Evolutionary conservation across 2,329 filamentous ascomycete genomes (phyloP).

Genomic region (Amylocarpus encephaloides): DNA sequence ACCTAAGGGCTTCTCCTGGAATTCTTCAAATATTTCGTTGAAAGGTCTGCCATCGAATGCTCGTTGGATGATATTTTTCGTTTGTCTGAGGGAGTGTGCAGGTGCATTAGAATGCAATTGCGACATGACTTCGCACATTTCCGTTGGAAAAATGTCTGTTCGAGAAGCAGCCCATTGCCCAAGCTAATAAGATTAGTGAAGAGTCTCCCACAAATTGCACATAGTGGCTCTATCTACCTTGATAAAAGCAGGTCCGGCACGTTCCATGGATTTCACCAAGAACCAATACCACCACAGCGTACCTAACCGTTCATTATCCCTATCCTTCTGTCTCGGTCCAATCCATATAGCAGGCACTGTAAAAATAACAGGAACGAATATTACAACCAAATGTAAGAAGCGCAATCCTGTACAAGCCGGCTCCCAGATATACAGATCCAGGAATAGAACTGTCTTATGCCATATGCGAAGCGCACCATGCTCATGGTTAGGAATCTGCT

Average conservation of each 20-base stretch:
- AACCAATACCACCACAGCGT: constrained; percentile 94
- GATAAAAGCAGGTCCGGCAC: constrained; percentile 91
- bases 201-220: background rate
- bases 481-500: constrained; percentile 57
- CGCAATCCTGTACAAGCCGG: constrained; percentile 79
- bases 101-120: constrained; percentile 91
- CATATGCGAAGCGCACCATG: constrained; percentile 51
- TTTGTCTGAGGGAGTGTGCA: constrained; percentile 76
- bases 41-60: constrained; percentile 78
- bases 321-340: constrained; percentile 55
- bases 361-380: constrained; percentile 86
- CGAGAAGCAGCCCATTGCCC: constrained; percentile 98
- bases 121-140: constrained; percentile 91
- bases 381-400: constrained; percentile 79
- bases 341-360: constrained; percentile 77
- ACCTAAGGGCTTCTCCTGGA: constrained; percentile 80
- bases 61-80: constrained; percentile 69
- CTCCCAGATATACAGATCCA: constrained; percentile 74
- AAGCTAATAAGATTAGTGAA: constrained; percentile 47
- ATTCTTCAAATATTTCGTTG: constrained; percentile 93
- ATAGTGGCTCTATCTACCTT: constrained; percentile 53
- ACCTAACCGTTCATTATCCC: constrained; percentile 70
- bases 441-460: constrained; percentile 55
- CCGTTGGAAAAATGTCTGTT: constrained; percentile 89
- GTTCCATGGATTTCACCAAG: constrained; percentile 82